Conservation (phyloP, 176 grass and related monocot species). For the Bothriochloa decipiens region DNA sequence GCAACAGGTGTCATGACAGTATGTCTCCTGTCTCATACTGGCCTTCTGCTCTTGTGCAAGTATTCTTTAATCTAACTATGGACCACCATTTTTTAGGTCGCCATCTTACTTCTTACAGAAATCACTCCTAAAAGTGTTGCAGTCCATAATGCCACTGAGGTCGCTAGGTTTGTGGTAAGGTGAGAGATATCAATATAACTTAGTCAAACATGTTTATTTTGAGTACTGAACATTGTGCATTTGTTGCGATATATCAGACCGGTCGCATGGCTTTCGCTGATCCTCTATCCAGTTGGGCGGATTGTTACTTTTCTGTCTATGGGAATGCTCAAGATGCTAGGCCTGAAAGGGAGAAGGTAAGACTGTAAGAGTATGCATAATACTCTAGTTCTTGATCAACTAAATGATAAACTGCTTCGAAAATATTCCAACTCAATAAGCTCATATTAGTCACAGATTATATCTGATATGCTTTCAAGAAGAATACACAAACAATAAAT, state of each 20-base stretch:
- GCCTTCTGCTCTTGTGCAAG: slow-evolving; percentile 29
- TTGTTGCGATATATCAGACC: slow-evolving; percentile 79
- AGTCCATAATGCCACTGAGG: slow-evolving; percentile 92
- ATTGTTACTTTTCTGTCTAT: slow-evolving; percentile 92
- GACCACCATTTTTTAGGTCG: slow-evolving; percentile 58
- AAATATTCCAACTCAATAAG: slow-evolving; percentile 15
- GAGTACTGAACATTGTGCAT: slow-evolving; percentile 32
- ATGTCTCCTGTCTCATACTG: slow-evolving; percentile 33
- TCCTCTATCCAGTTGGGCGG: slow-evolving; percentile 94
- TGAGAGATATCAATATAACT: slow-evolving; percentile 46
- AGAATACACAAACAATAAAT: background rate
- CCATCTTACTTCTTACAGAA: slow-evolving; percentile 92
- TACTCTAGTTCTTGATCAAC: slow-evolving; percentile 25
- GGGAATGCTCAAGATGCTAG: slow-evolving; percentile 94
- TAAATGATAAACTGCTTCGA: background rate
- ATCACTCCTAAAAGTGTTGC: slow-evolving; percentile 98
- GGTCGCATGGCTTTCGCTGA: slow-evolving; percentile 90
- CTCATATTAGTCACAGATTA: background rate
- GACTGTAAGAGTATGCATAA: slow-evolving; percentile 36
- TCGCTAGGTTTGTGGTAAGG: slow-evolving; percentile 96
- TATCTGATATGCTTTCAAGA: background rate
- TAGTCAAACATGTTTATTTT: background rate
- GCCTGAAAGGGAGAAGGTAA: slow-evolving; percentile 96
- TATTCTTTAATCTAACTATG: slow-evolving; percentile 16
- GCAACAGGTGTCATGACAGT: slow-evolving; percentile 99